Base-by-base conservation (phyloP, 345 rosid species). In the Acer yangbiense region DNA sequence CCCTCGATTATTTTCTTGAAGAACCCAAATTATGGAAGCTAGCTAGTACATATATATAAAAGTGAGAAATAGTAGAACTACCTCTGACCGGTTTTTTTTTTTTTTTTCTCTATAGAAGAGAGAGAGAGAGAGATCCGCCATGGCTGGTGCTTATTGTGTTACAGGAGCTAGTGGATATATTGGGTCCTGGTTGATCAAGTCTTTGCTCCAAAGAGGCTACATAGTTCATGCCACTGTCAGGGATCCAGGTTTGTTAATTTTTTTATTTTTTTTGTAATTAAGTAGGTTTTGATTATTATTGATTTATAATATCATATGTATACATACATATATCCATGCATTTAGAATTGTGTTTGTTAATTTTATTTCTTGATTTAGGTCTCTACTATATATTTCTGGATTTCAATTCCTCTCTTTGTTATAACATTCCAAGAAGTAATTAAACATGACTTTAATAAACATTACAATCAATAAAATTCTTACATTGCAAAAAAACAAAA, bases 141-240 rank as follows among this genome's bases (percentile, higher is more conserved):
- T 60, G 64, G 64, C 39, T 35, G 39, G 7, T 20, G 64, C 81
- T n/a, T 94, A 88, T 68, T 94, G 97, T 64, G 98, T 93, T 16
- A 93, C 95, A 0, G 97, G 95, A 21, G 92, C 97, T 9, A 89
- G 70, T 57, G 98, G 97, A 18, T 94, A 88, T 54, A 80, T 93
- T 29, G 97, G 97, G 21, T 93, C 97, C 46, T 91, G 94, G 93
- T 69, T 94, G 76, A 97, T 90, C 69, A 89, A 88, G 85, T 79
- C 88, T 78, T 91, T 93, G 32, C 97, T 94, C 41, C 80, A 84
- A 17, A 66, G 82, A 74, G 94, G 97, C 41, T 83, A 68, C 78
- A 78, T 17, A 12, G 93, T 94, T 79, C 97, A 94, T 84, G 98
- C 97, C 79, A 85, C 94, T 0, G 82, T 86, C 74, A 85, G 97